These are phyloP conservation scores for Gossypium herbaceum DNA, from an alignment of 345 rosid genomes.

Conservation along the genomic window DNA sequence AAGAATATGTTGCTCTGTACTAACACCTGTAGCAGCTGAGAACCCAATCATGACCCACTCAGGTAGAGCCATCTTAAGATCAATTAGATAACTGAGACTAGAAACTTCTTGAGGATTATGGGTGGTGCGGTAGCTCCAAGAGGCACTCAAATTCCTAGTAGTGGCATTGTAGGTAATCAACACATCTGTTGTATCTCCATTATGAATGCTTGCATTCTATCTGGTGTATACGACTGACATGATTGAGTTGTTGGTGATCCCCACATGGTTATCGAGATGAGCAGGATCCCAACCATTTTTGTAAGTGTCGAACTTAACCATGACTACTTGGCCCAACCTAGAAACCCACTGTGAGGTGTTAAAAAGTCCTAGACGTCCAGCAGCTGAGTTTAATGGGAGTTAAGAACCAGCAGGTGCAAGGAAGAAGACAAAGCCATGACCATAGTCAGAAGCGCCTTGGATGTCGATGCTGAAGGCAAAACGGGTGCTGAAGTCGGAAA, in stretches of 20 bases:
- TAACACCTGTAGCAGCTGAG: constrained; percentile 28
- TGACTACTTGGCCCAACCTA: constrained; percentile 24
- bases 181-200: constrained; percentile 1
- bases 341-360: constrained; percentile 6
- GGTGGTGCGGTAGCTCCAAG: constrained; percentile 34
- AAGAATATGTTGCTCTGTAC: constrained; percentile 23
- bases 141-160: constrained; percentile 21
- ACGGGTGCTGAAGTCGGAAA: constrained; percentile 31
- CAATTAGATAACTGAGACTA: constrained; percentile 34
- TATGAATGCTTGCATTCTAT: constrained; percentile 2
- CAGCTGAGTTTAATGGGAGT: constrained; percentile 31
- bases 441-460: not conserved
- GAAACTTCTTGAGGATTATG: constrained; percentile 22
- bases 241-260: constrained; percentile 34
- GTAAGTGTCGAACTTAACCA: constrained; percentile 35
- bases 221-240: not conserved
- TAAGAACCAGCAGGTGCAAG: constrained; percentile 25
- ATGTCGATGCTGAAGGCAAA: constrained; percentile 35
- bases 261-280: constrained; percentile 25
- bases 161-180: constrained; percentile 29
- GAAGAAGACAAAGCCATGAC: constrained; percentile 28
- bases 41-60: constrained; percentile 43
- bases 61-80: constrained; percentile 33
- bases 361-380: constrained; percentile 38
- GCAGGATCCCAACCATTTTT: constrained; percentile 30